Base-by-base conservation (phyloP, 352 stramenopile species). In the Plasmopara halstedii region DNA sequence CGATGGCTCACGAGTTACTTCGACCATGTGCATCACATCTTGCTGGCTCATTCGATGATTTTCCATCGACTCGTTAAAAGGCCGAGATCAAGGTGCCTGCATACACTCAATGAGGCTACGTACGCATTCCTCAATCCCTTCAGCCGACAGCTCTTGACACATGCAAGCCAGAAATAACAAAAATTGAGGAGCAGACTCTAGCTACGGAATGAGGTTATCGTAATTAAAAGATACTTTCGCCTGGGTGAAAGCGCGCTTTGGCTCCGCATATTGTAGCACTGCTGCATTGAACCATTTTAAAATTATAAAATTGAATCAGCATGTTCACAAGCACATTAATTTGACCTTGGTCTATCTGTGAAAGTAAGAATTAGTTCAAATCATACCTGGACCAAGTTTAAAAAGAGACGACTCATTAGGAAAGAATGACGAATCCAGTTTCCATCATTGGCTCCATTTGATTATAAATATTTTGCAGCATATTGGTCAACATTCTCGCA, bases 381-480 rank as follows among this genome's bases (percentile, higher is more conserved):
- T 19, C 29, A 4, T 69, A 79, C 72, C 65, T 86, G 77, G 14
- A 93, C 70, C 36, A 93, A 64, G 33, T 93, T 70, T 11, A 76
- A 87, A 35, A 93, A 86, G 19, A 85, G 44, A 6, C 51, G 64
- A 27, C 73, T 88, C 47, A 93, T n/a, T 88, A 75, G 2, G 59
- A 61, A 33, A 93, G 46, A 33, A 88, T 74, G 3, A 60, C 62
- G 20, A 73, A 70, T 0, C 78, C 78, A 11, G 70, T 86, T 53
- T 82, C 70, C 13, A 87, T 64, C 18, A 93, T 64, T 6, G 78
- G 76, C 48, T 88, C 67, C 74, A 88, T 87, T 56, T 88, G 78
- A 13, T 67, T 70, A 31, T 91, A 45, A 19, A 86, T 74, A 40
- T 83, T 68, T 55, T 89, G 78, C 67, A 90, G 85, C 63, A 80